These are phyloP conservation scores for Chaetomium sp. DNA, from an alignment of 2,329 filamentous ascomycete genomes.

Conservation along the genomic window DNA sequence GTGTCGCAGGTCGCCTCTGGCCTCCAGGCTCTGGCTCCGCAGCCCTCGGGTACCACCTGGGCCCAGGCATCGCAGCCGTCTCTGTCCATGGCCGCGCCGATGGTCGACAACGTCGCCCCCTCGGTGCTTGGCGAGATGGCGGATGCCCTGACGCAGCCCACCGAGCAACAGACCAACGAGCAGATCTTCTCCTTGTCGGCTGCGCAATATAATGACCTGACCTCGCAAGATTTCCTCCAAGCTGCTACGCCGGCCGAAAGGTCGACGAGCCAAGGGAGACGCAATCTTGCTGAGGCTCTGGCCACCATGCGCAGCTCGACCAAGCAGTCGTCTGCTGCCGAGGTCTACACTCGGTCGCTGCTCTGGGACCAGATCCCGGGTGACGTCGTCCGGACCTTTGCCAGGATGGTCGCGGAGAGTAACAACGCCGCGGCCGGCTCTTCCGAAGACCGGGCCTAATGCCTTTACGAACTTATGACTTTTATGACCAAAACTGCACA, in stretches of 20 bases:
- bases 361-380: slow-evolving; percentile 92
- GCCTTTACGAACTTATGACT: slow-evolving; percentile 31
- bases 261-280: slow-evolving; percentile 64
- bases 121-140: slow-evolving; percentile 68
- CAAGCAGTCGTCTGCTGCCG: slow-evolving; percentile 71
- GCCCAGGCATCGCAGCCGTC: slow-evolving; percentile 40
- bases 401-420: slow-evolving; percentile 82
- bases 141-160: slow-evolving; percentile 70
- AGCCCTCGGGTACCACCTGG: slow-evolving; percentile 55
- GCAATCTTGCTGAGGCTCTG: slow-evolving; percentile 78
- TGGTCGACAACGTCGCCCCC: slow-evolving; percentile 55
- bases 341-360: slow-evolving; percentile 89
- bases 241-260: slow-evolving; percentile 51
- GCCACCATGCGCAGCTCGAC: slow-evolving; percentile 73
- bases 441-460: slow-evolving; percentile 48
- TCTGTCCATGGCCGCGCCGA: slow-evolving; percentile 46
- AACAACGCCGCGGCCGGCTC: slow-evolving; percentile 47
- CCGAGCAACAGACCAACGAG: slow-evolving; percentile 82
- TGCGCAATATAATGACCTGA: slow-evolving; percentile 85
- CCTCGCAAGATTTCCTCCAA: slow-evolving; percentile 71
- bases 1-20: slow-evolving; percentile 52
- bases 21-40: slow-evolving; percentile 51
- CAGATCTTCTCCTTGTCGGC: slow-evolving; percentile 85
- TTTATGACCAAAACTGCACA: slow-evolving; percentile 21
- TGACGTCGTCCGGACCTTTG: slow-evolving; percentile 90